Evolutionary conservation across 805 yeast genomes (phyloP).

Genomic region (Suhomyces emberorum): DNA sequence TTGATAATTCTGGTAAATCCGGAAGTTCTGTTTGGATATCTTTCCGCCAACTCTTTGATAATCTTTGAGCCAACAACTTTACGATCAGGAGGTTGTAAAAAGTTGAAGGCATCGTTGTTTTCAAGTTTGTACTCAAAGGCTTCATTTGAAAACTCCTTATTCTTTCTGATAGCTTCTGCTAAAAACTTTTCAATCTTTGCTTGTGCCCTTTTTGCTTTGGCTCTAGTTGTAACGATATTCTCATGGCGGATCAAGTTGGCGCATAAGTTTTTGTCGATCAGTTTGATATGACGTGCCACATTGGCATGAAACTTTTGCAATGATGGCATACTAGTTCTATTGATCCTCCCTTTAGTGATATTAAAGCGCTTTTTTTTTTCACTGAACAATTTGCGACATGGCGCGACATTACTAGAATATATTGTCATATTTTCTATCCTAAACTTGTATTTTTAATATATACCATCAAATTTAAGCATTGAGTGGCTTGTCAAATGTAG

Average conservation of each 20-base stretch:
- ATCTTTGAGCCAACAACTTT: slow-evolving; percentile 49
- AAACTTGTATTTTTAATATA: not conserved
- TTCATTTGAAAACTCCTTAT: slow-evolving; percentile 18
- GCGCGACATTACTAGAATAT: slow-evolving; percentile 1
- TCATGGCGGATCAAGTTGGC: slow-evolving; percentile 45
- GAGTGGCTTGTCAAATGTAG: slow-evolving; percentile 87
- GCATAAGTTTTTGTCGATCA: slow-evolving; percentile 43
- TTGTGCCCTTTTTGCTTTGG: slow-evolving; percentile 45
- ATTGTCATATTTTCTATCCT: too few relatives aligned
- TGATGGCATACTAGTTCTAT: slow-evolving; percentile 31
- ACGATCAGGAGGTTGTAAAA: slow-evolving; percentile 26
- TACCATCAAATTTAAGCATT: slow-evolving; percentile 51
- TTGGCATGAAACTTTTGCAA: slow-evolving; percentile 41
- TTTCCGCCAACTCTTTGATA: slow-evolving; percentile 56
- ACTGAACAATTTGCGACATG: not conserved
- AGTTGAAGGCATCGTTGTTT: slow-evolving; percentile 18
- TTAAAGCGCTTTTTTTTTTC: too few relatives aligned
- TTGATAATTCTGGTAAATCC: slow-evolving; percentile 86
- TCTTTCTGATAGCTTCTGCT: slow-evolving; percentile 27
- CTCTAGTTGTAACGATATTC: slow-evolving; percentile 39
- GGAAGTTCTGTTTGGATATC: slow-evolving; percentile 62
- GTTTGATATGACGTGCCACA: slow-evolving; percentile 40
- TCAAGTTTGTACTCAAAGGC: slow-evolving; percentile 9
- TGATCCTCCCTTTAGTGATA: not conserved
- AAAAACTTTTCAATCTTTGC: slow-evolving; percentile 38